Evolutionary conservation across 257 asterid species (phyloP), one percentile per base, ranked within the genome.

Genomic region (Eustoma russellianum): DNA sequence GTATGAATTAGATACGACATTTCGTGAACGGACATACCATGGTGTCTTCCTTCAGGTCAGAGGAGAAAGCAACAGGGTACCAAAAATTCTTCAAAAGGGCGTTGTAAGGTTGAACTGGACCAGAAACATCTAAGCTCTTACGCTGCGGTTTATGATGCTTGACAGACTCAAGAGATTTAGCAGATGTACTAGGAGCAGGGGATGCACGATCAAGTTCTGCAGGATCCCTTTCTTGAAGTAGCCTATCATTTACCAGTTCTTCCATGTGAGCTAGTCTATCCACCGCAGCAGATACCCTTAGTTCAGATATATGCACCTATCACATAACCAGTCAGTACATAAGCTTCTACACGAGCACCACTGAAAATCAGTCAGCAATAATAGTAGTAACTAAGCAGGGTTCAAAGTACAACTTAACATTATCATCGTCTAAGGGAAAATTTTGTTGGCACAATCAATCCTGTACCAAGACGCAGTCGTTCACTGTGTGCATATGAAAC

Each of bases 191-290:
- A 30, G 92, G 73, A 14, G 85, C 63, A 33, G 90, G 65, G 59
- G 66, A 62, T 48, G 62, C 41, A 41, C 33, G 14, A 46, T 60
- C 69, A 40, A 77, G 30, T 60, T 76, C 84, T 16, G 78, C 61
- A 41, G 83, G 63, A 38, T 9, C 43, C 53, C 66, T 69, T 51
- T 78, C 89, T 77, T 79, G 93, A 58, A 91, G 60, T 47, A 82
- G 78, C 74, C 75, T 80, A 59, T 87, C 95, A 30, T 83, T 82
- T 34, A 91, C 90, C 66, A 91, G 62, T 51, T 84, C 80, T 67
- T 86, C 96, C 91, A 86, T 82, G 78, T 77, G 71, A 74, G 93
- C 98, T 61, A 91, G 94, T 75, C 84, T 91, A 70, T 87, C 94
- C 66, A 84, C 71, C 59, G 96, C 96, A 70, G 95, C 67, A 24